These are phyloP conservation scores for Eucommia ulmoides DNA, from an alignment of 257 asterid genomes.

Conservation along the genomic window DNA sequence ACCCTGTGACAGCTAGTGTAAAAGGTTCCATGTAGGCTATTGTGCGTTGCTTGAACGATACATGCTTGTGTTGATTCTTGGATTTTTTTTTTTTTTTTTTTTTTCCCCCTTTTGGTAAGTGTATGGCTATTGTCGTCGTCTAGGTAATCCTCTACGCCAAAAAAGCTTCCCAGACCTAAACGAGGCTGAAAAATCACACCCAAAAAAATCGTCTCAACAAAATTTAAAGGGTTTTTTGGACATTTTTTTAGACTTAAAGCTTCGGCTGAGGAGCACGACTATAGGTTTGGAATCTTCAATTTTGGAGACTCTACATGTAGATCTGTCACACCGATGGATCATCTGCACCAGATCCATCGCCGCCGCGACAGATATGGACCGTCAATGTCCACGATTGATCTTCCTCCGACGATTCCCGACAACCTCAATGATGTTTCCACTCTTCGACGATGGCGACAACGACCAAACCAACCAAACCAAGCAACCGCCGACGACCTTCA, in stretches of 20 bases:
- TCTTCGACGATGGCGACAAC: too few species aligned
- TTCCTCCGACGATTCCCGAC: too few species aligned
- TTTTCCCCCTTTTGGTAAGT: constrained; percentile 65
- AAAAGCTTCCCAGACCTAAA: constrained; percentile 79
- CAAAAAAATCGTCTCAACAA: not conserved
- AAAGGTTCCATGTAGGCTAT: constrained; percentile 88
- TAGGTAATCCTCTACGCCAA: constrained; percentile 84
- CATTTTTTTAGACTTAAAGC: not conserved
- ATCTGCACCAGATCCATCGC: too few species aligned
- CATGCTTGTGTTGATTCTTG: constrained; percentile 59
- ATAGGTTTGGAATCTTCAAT: too few species aligned
- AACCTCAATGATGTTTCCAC: too few species aligned
- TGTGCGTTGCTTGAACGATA: constrained; percentile 86
- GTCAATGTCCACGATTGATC: too few species aligned
- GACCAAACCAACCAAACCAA: too few species aligned
- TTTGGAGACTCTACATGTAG: too few species aligned
- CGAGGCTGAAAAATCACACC: constrained; percentile 28
- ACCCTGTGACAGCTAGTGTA: constrained; percentile 84
- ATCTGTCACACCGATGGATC: too few species aligned
- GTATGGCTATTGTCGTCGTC: constrained; percentile 88
- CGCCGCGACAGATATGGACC: too few species aligned
- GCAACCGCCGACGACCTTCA: too few species aligned
- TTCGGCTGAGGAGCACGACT: too few species aligned
- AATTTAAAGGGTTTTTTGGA: not conserved
- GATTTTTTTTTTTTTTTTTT: constrained; percentile 81